A percentile compares a stretch with the other conserved stretches of the same genome.
Evolutionary conservation across 176 grass and related monocot species (phyloP).

Genomic region (Carex parvula): DNA sequence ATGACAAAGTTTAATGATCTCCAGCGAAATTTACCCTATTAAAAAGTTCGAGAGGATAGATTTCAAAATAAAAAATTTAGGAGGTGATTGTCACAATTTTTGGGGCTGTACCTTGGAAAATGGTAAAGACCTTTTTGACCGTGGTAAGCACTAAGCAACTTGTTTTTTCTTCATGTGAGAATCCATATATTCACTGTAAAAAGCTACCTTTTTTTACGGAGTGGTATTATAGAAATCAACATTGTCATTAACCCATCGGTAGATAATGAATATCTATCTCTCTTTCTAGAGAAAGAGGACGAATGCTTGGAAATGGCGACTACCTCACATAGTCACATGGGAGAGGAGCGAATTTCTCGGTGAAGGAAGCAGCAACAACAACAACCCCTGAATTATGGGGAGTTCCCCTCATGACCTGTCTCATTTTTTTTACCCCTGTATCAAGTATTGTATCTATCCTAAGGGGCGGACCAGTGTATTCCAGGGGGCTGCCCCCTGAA

Average conservation of each 20-base stretch:
- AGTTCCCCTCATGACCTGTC: not conserved
- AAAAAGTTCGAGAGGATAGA: no score
- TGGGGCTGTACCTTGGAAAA: no score
- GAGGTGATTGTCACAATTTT: no score
- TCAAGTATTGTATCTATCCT: not conserved
- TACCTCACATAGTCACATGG: slow-evolving; percentile 3
- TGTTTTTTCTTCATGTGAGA: not conserved
- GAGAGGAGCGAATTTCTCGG: not conserved
- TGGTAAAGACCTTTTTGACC: not conserved
- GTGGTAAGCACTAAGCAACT: not conserved
- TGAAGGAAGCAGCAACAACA: not conserved
- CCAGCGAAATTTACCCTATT: no score
- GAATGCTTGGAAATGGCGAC: not conserved
- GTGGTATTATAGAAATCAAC: not conserved
- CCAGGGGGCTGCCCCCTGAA: no score
- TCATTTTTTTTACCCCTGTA: not conserved
- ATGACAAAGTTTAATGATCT: no score
- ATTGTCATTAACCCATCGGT: not conserved
- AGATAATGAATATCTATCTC: not conserved
- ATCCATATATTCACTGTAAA: not conserved
- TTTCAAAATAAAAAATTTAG: no score
- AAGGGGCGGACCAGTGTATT: no score
- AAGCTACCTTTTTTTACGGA: not conserved
- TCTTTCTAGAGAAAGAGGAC: not conserved
- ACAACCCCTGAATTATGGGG: slow-evolving; percentile 12